Evolutionary conservation across 2,329 filamentous ascomycete genomes (phyloP).

Genomic region (Metarhizium sp.): DNA sequence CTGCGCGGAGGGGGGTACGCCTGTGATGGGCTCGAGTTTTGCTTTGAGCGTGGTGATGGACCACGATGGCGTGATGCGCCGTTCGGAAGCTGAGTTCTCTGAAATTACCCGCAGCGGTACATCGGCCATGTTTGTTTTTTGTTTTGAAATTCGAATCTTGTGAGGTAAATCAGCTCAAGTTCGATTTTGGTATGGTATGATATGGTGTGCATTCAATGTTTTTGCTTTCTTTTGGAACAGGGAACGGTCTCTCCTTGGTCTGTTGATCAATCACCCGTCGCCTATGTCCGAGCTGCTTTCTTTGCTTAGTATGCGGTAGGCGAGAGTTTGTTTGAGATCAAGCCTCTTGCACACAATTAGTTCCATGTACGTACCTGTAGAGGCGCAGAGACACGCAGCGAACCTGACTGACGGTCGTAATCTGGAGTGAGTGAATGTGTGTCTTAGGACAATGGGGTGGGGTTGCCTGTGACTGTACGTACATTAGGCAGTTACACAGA

Average conservation of each 20-base stretch:
- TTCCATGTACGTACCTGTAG: background rate
- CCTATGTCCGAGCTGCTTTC: background rate
- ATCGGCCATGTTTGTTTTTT: constrained; percentile 47
- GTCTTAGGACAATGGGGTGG: background rate
- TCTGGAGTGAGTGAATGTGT: background rate
- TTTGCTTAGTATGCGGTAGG: background rate
- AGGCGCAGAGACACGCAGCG: background rate
- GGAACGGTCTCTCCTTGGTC: background rate
- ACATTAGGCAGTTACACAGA: no score
- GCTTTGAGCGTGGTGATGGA: constrained; percentile 72
- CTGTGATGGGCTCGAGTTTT: constrained; percentile 88
- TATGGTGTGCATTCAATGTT: background rate
- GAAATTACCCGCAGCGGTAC: constrained; percentile 68
- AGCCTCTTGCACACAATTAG: background rate
- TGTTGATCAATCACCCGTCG: background rate
- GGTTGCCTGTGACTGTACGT: no score
- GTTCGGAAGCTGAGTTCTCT: constrained; percentile 72
- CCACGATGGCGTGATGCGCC: constrained; percentile 89
- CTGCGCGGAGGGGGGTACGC: constrained; percentile 75
- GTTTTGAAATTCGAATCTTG: background rate
- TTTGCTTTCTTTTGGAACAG: background rate
- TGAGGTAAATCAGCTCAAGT: background rate
- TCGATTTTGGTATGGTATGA: background rate
- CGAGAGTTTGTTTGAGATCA: background rate
- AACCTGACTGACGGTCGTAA: background rate